A percentile compares a stretch with the other conserved stretches of the same genome.
Evolutionary conservation across 2,329 filamentous ascomycete species (phyloP).

Genomic region (Fusarium sororula): DNA sequence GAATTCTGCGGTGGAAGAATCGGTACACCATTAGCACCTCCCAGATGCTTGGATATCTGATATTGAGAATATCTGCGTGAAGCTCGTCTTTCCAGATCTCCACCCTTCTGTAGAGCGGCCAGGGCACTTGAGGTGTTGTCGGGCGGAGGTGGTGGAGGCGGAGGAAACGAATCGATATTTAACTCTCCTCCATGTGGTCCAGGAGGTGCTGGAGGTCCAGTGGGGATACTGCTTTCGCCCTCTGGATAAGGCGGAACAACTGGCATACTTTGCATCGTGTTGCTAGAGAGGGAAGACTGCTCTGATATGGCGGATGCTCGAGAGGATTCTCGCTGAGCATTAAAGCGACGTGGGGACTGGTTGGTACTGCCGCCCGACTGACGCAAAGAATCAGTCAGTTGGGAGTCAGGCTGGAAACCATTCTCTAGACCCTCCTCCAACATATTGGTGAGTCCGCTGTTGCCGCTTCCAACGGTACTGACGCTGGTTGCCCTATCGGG

Average conservation of each 20-base stretch:
- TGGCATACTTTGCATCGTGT: slow-evolving; percentile 78
- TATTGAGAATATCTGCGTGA: slow-evolving; percentile 95
- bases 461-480: slow-evolving; percentile 66
- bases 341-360: slow-evolving; percentile 59
- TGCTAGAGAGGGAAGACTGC: slow-evolving; percentile 76
- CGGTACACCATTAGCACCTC: slow-evolving; percentile 82
- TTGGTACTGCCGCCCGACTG: slow-evolving; percentile 41
- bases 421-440: slow-evolving; percentile 68
- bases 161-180: slow-evolving; percentile 73
- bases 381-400: slow-evolving; percentile 44
- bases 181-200: slow-evolving; percentile 54
- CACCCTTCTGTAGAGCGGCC: slow-evolving; percentile 88
- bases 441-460: slow-evolving; percentile 64
- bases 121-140: slow-evolving; percentile 90
- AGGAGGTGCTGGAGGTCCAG: slow-evolving; percentile 52
- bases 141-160: slow-evolving; percentile 71
- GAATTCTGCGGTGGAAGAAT: slow-evolving; percentile 86
- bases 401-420: slow-evolving; percentile 56
- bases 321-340: slow-evolving; percentile 61
- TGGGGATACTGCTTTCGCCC: slow-evolving; percentile 63
- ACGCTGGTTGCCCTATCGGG: slow-evolving; percentile 66
- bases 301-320: slow-evolving; percentile 62
- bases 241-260: slow-evolving; percentile 76
- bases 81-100: slow-evolving; percentile 89
- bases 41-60: slow-evolving; percentile 94